A percentile compares a stretch with the other conserved stretches of the same genome.
Evolutionary conservation across 2,329 filamentous ascomycete species (phyloP).

Genomic region (Xylogone sp.): DNA sequence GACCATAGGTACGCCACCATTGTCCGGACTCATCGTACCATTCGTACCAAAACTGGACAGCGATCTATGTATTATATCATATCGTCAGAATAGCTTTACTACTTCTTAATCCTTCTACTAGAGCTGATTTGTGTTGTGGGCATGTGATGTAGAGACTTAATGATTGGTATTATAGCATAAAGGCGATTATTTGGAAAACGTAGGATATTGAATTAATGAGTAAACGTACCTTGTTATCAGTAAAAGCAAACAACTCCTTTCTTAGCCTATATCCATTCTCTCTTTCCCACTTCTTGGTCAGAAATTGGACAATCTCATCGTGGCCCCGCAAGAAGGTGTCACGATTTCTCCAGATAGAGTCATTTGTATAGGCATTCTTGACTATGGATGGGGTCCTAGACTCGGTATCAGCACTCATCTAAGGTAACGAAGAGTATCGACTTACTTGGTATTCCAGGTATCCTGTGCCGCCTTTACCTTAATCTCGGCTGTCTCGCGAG

Average conservation of each 20-base stretch:
- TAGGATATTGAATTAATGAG: not conserved
- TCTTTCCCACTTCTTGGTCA: slow-evolving; percentile 69
- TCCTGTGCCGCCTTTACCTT: slow-evolving; percentile 89
- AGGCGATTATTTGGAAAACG: too few relatives aligned
- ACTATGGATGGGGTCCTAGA: slow-evolving; percentile 60
- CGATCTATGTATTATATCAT: slow-evolving; percentile 47
- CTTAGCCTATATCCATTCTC: slow-evolving; percentile 71
- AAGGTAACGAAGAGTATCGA: too few relatives aligned
- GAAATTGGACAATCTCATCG: slow-evolving; percentile 62
- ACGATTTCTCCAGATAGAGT: slow-evolving; percentile 80
- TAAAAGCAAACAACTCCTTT: slow-evolving; percentile 81
- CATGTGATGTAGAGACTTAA: too few relatives aligned
- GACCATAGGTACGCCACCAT: slow-evolving; percentile 85
- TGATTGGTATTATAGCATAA: too few relatives aligned
- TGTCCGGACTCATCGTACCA: slow-evolving; percentile 71
- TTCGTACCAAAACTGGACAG: slow-evolving; percentile 76
- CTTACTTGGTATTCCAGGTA: slow-evolving; percentile 74
- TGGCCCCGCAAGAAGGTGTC: slow-evolving; percentile 65
- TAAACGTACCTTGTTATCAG: slow-evolving; percentile 52
- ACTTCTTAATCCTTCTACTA: too few relatives aligned
- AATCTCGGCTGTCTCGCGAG: slow-evolving; percentile 61
- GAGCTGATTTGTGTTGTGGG: too few relatives aligned
- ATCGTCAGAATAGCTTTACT: too few relatives aligned
- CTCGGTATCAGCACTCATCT: not conserved
- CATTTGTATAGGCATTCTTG: slow-evolving; percentile 69